A percentile compares a stretch with the other conserved stretches of the same genome.
Conservation (phyloP, 768 basidiomycete genomes). For the Megacollybia marginata region DNA sequence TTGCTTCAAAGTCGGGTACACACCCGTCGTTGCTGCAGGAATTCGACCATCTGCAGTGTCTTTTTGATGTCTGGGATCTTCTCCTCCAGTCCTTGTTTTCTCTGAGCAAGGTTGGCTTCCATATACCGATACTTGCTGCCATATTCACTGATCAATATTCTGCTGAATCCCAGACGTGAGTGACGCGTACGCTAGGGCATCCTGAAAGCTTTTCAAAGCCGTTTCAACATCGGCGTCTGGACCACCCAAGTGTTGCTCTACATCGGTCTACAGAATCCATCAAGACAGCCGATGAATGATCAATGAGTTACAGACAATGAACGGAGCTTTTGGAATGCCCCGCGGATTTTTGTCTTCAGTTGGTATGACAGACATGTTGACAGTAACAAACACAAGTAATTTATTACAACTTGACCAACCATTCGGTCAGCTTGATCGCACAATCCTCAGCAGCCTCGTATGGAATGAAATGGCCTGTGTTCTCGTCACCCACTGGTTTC, state of each 20-base stretch:
- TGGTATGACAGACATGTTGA: no score
- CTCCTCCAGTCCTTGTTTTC: slow-evolving; percentile 73
- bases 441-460: slow-evolving; percentile 2
- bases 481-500: slow-evolving; percentile 3
- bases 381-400: no score
- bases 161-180: slow-evolving; percentile 22
- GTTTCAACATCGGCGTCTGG: slow-evolving; percentile 72
- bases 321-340: slow-evolving; percentile 93
- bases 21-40: slow-evolving; percentile 65
- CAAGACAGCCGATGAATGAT: background rate
- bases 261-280: slow-evolving; percentile 54
- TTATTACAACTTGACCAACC: slow-evolving; percentile 10
- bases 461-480: slow-evolving; percentile 4
- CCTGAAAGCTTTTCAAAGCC: slow-evolving; percentile 77
- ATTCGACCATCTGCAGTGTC: slow-evolving; percentile 86
- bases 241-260: slow-evolving; percentile 80
- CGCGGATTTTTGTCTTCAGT: slow-evolving; percentile 34
- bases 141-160: slow-evolving; percentile 11
- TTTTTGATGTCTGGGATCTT: slow-evolving; percentile 97
- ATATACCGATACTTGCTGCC: slow-evolving; percentile 97
- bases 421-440: slow-evolving; percentile 2
- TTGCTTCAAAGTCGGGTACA: slow-evolving; percentile 13
- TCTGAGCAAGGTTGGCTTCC: slow-evolving; percentile 79
- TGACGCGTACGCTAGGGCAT: slow-evolving; percentile 81
- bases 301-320: slow-evolving; percentile 62